Conservation (phyloP, 2,329 filamentous ascomycete species). For the Stemphylium beticola region DNA sequence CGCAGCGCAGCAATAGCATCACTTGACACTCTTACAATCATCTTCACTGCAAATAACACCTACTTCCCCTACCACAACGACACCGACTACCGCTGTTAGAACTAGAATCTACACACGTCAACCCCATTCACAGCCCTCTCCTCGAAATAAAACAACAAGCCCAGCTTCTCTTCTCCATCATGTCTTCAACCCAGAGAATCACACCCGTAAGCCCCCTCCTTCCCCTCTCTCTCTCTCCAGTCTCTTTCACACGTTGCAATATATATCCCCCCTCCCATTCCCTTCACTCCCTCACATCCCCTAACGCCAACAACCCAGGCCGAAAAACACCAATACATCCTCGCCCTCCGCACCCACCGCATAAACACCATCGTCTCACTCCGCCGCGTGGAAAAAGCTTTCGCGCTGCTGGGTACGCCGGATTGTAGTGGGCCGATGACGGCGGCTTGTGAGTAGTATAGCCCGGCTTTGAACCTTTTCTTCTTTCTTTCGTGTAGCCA, state of each 20-base stretch:
- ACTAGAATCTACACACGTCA: no score
- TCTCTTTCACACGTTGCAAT: no score
- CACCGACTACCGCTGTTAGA: no score
- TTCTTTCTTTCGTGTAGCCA: no score
- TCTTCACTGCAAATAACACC: slow-evolving; percentile 16
- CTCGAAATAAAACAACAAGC: no score
- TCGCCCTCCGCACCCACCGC: slow-evolving; percentile 69
- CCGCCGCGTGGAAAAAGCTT: slow-evolving; percentile 71
- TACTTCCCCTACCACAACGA: not conserved
- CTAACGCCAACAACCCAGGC: slow-evolving; percentile 39
- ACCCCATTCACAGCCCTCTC: no score
- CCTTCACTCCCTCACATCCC: not conserved
- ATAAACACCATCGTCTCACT: slow-evolving; percentile 77
- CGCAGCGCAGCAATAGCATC: slow-evolving; percentile 16
- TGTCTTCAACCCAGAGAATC: slow-evolving; percentile 35
- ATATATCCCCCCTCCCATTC: no score
- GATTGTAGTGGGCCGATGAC: slow-evolving; percentile 72
- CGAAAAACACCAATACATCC: slow-evolving; percentile 63
- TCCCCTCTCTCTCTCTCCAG: not conserved
- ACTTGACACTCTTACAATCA: slow-evolving; percentile 25
- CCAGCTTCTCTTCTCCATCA: slow-evolving; percentile 20
- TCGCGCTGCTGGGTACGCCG: slow-evolving; percentile 63
- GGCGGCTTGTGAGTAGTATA: slow-evolving; percentile 66
- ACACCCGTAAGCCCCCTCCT: slow-evolving; percentile 26
- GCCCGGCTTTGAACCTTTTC: not conserved